Evolutionary conservation across 495 filamentous ascomycete species (phyloP).

Genomic region (Aspergillus coremiiformis): DNA sequence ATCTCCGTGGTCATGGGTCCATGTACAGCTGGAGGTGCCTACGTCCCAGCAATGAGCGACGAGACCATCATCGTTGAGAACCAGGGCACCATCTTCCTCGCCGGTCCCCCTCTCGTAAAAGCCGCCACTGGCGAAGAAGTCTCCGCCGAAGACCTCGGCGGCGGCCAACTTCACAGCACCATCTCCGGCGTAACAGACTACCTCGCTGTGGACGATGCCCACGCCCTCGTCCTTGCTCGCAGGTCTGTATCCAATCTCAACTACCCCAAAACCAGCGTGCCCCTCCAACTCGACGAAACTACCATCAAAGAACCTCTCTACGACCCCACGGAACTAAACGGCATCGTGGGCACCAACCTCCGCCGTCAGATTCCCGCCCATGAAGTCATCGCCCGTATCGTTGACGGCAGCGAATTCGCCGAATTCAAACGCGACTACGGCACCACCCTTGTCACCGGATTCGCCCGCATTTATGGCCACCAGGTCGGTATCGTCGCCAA

Average conservation of each 20-base stretch:
- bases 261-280: conserved; percentile 49
- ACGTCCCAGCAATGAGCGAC: conserved; percentile 95
- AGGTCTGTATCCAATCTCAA: conserved; percentile 83
- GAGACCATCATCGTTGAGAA: conserved; percentile 94
- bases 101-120: conserved; percentile 91
- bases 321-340: conserved; percentile 70
- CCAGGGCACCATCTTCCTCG: conserved; percentile 93
- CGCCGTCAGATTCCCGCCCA: conserved; percentile 74
- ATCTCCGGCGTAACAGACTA: conserved; percentile 96
- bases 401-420: conserved; percentile 81
- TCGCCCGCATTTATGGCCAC: conserved; percentile 83
- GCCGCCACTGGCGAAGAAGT: conserved; percentile 94
- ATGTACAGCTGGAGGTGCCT: conserved; percentile 94
- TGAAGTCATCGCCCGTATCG: conserved; percentile 90
- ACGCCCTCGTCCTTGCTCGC: conserved; percentile 81
- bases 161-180: conserved; percentile 83
- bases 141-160: conserved; percentile 85
- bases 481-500: conserved; percentile 92
- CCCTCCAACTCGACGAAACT: conserved; percentile 17
- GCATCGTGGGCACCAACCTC: conserved; percentile 84
- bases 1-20: conserved; percentile 95
- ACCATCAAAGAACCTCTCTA: conserved; percentile 67
- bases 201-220: conserved; percentile 86
- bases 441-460: conserved; percentile 84
- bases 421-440: conserved; percentile 97